Base-by-base conservation (phyloP, 768 basidiomycete species). In the Lactifluus volemus region DNA sequence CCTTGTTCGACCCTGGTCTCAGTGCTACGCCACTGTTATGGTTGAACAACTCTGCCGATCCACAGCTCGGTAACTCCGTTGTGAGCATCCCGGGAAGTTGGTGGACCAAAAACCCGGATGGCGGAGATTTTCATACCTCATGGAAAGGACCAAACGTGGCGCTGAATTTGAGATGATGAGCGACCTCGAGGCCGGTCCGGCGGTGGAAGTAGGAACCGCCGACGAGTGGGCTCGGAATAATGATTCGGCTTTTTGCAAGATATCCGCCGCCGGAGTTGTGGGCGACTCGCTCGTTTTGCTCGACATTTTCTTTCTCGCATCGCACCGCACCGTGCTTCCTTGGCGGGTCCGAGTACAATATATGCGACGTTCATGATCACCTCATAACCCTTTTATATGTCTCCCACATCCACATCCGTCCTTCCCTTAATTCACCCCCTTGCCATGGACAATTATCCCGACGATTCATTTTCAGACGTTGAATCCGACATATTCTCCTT, bases 401-500 rank as follows among this genome's bases (percentile, higher is more conserved):
- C 61, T 55, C 30, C 65, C 61, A n/a, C 58, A 50, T 42, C 42
- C 51, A 10, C 50, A 14, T 42, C 6, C 51, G 32, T 44, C 32
- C 15, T 19, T 42, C 36, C 45, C 25, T n/a, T 38, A 41, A 30
- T 60, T 48, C 41, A 64, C 57, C 54, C 63, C 48, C 51, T 52
- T 58, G 57, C 32, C 50, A 66, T 64, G 64, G 53, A 41, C 49
- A 51, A 60, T 51, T 49, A 25, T 19, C 52, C 72, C 67, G 77
- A 76, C 59, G 83, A 81, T 71, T 61, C 50, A 7, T n/a, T 52
- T 15, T 61, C 64, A 32, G 76, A 77, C 61, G 56, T 55, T 53
- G 78, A 77, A 63, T 78, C 76, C 60, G 81, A 81, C 56, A 53
- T 70, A 48, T 73, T 74, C 47, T 84, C 81, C 1, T 68, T 77